Evolutionary conservation across 2,329 filamentous ascomycete species (phyloP), one percentile per base, ranked within the genome.

Genomic region (Furcasterigmium sp.): DNA sequence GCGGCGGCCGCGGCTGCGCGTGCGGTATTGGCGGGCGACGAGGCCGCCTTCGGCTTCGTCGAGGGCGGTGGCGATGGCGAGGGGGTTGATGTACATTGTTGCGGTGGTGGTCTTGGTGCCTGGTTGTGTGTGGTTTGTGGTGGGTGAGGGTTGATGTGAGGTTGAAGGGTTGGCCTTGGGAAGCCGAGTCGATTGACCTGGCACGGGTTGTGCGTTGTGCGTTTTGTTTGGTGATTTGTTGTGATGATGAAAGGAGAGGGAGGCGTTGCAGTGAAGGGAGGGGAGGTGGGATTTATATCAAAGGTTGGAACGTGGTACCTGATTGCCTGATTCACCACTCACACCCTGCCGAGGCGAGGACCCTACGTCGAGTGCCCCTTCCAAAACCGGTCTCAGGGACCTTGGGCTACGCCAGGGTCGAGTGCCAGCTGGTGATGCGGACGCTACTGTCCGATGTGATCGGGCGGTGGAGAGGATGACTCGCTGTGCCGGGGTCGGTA

Each of bases 1-100:
- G 36, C 48, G 48, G 39, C 46, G 41, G 39, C 48, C 39, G 5
- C 46, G 46, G 37, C 43, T 39, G 18, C 29, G 25, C 17, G 46
- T 32, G 29, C 32, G 32, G 32, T 35, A 35, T 18, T 35, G 32
- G n/a, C 32, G 32, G 14, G 32, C 32, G 32, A 35, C 17, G 32
- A 35, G 32, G 32, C n/a, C 15, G 4, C 17, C 32, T n/a, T 35
- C 32, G 32, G 32, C 9, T n/a, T 35, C n/a, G n/a, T 35, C 32
- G 32, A 35, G 18, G n/a, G 9, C 32, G 14, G 17, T n/a, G n/a
- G n/a, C 23, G 23, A 26, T 7, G 23, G 7, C 23, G 11, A 26
- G 23, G 11, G 23, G 23, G 32, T 35, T 11, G 32, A 35, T 17
- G n/a, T 35, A 35, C 32, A 35, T 19, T 35, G 9, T 13, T 15